A percentile compares a stretch with the other conserved stretches of the same genome.
Evolutionary conservation across 2,329 filamentous ascomycete genomes (phyloP).

Genomic region (Alternaria rosae): DNA sequence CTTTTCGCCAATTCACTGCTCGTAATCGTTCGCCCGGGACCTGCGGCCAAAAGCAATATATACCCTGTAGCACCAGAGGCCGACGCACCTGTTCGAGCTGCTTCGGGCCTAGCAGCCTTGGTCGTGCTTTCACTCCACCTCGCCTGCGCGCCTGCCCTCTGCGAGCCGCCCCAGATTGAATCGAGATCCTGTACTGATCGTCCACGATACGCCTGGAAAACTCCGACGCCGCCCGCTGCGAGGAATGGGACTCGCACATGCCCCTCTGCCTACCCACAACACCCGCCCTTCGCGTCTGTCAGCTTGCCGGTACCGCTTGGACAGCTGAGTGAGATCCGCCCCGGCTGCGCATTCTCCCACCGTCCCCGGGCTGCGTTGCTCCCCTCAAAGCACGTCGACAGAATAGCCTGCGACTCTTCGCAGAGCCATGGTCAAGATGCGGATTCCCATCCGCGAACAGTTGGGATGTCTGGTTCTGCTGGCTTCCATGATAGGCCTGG

Average conservation of each 20-base stretch:
- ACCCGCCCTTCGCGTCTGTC: conserved; percentile 22
- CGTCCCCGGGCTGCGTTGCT: conserved; percentile 9
- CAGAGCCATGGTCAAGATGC: conserved; percentile 65
- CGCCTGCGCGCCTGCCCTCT: conserved; percentile 12
- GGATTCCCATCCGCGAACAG: conserved; percentile 88
- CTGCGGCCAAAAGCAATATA: conserved; percentile 7
- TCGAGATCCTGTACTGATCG: conserved; percentile 10
- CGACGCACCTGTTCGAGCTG: conserved; percentile 8
- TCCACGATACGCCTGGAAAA: conserved; percentile 3
- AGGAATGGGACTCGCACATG: conserved; percentile 38
- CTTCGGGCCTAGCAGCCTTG: conserved; percentile 24
- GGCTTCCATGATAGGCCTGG: conserved; percentile 75
- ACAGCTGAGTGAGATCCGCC: neutral
- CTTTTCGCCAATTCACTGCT: conserved; percentile 21
- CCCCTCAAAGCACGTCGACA: conserved; percentile 6
- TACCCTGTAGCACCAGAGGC: neutral
- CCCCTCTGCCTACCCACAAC: conserved; percentile 16
- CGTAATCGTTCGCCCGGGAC: neutral
- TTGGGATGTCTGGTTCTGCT: conserved; percentile 80
- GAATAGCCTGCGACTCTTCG: neutral
- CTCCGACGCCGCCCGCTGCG: conserved; percentile 2
- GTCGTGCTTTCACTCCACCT: conserved; percentile 23
- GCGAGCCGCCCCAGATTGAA: conserved; percentile 10
- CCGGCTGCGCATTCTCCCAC: neutral
- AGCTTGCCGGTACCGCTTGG: conserved; percentile 11